phyloP scores from a whole-genome alignment of 2,329 filamentous ascomycete genomes.

The Emergomyces orientalis region DNA sequence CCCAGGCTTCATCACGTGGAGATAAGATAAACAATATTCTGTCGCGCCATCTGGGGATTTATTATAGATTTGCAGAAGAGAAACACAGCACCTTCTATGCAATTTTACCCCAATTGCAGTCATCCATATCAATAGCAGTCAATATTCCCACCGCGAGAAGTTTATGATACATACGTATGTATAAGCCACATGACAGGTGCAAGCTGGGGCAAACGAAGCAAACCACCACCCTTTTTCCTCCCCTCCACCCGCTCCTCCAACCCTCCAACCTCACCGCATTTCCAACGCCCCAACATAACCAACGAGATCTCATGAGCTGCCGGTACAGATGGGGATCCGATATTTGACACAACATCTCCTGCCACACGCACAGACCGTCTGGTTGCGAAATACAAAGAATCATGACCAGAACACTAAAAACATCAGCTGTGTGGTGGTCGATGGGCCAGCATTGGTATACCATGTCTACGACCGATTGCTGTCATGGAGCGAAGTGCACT shows the following conservation, averaged over 20 bases:
- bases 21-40: not conserved
- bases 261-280: not conserved
- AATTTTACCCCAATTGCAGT: not conserved
- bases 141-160: not conserved
- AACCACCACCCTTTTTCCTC: not conserved
- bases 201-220: not conserved
- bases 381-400: slow-evolving; percentile 25
- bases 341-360: slow-evolving; percentile 46
- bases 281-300: not conserved
- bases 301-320: not conserved
- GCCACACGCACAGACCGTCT: slow-evolving; percentile 41
- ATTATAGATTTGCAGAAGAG: not conserved
- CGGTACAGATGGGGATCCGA: slow-evolving; percentile 51
- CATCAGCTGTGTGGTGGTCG: slow-evolving; percentile 47
- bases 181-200: not conserved
- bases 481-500: slow-evolving; percentile 26
- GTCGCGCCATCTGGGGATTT: too few relatives aligned
- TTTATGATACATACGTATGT: not conserved
- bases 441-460: slow-evolving; percentile 72
- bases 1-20: not conserved
- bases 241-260: not conserved
- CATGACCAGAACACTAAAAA: slow-evolving; percentile 10
- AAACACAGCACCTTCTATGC: too few relatives aligned
- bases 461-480: slow-evolving; percentile 56
- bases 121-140: not conserved